These are phyloP conservation scores for Scytalidium lignicola DNA, from an alignment of 2,329 filamentous ascomycete genomes.

Conservation along the genomic window DNA sequence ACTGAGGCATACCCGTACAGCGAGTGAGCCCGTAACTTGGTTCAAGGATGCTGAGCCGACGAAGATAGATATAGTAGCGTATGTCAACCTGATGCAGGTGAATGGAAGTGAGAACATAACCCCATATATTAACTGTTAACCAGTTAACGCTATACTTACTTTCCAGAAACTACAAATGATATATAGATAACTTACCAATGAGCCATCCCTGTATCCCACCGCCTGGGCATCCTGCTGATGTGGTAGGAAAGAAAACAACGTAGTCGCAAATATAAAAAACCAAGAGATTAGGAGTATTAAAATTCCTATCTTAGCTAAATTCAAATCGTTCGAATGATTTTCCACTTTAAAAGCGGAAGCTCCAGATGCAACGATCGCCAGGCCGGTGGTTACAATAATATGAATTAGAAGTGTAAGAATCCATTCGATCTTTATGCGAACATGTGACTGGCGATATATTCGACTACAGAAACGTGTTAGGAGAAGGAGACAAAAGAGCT, in stretches of 20 bases:
- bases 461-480: slow-evolving; percentile 10
- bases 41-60: slow-evolving; percentile 17
- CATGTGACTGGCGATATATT: slow-evolving; percentile 12
- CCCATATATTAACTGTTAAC: slow-evolving; percentile 9
- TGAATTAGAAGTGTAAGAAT: slow-evolving; percentile 5
- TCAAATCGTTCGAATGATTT: not conserved
- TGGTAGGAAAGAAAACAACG: slow-evolving; percentile 5
- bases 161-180: not conserved
- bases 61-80: slow-evolving; percentile 17
- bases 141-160: too few species aligned
- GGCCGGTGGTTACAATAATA: slow-evolving; percentile 5
- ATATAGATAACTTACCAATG: not conserved
- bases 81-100: slow-evolving; percentile 22
- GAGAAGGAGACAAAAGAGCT: not conserved
- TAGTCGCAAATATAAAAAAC: slow-evolving; percentile 2
- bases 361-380: slow-evolving; percentile 7
- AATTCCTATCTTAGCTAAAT: slow-evolving; percentile 6
- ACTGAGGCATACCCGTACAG: slow-evolving; percentile 20
- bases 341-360: slow-evolving; percentile 1
- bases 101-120: slow-evolving; percentile 15
- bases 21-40: slow-evolving; percentile 15
- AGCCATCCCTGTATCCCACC: not conserved
- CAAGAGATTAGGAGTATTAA: slow-evolving; percentile 5
- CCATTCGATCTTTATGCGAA: slow-evolving; percentile 4
- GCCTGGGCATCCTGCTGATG: not conserved